These are phyloP conservation scores for sunflower (Helianthus annuus) DNA, from an alignment of 129 eudicot species.

Conservation along the genomic window HanXRQr2.0-SUNRISE NC_035435.2:160382680-160383179, in stretches of 20 bases:
- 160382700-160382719: not conserved
- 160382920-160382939: not conserved
- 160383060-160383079: not conserved
- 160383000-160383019: too few relatives aligned
- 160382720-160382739: not conserved
- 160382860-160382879: not conserved
- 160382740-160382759: not conserved
- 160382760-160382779: not conserved
- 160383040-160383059: too few relatives aligned
- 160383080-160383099: not conserved
- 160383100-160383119: not conserved
- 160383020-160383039: too few relatives aligned
- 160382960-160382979: too few relatives aligned
- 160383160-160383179: not conserved
- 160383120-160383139: not conserved
- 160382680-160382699: not conserved
- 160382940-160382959: too few relatives aligned
- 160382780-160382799: not conserved
- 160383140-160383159: not conserved
- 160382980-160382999: too few relatives aligned
- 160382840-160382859: conserved; percentile 3
- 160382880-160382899: not conserved
- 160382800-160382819: not conserved
- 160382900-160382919: not conserved
- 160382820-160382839: not conserved